phyloP scores from a whole-genome alignment of 805 yeast species.

The Cyberlindnera meyerae region DNA sequence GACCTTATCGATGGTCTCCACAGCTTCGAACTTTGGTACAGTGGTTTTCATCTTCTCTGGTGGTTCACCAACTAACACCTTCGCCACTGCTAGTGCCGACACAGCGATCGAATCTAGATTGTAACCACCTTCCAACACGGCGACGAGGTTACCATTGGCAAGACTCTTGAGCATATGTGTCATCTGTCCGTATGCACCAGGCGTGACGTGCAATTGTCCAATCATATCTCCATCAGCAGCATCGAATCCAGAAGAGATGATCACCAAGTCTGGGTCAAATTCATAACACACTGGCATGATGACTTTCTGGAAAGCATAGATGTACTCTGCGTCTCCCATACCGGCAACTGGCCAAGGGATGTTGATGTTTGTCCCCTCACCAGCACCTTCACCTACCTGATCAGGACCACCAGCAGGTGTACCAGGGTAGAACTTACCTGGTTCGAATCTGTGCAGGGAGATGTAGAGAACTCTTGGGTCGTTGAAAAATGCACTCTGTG shows the following conservation, averaged over 20 bases:
- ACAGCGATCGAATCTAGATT: slow-evolving; percentile 85
- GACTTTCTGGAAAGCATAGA: slow-evolving; percentile 82
- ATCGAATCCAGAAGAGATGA: slow-evolving; percentile 93
- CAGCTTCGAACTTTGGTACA: slow-evolving; percentile 70
- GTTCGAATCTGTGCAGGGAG: slow-evolving; percentile 88
- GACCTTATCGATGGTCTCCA: slow-evolving; percentile 79
- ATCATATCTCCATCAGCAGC: slow-evolving; percentile 98
- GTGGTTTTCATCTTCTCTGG: slow-evolving; percentile 69
- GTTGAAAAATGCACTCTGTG: slow-evolving; percentile 84
- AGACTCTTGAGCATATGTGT: slow-evolving; percentile 83
- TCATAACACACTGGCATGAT: slow-evolving; percentile 86
- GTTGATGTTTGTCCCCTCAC: slow-evolving; percentile 83
- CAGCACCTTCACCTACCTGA: slow-evolving; percentile 79
- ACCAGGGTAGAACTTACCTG: slow-evolving; percentile 92
- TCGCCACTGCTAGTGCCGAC: slow-evolving; percentile 88
- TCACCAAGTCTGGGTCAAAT: slow-evolving; percentile 87
- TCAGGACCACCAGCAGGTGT: slow-evolving; percentile 78
- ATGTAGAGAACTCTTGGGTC: slow-evolving; percentile 90
- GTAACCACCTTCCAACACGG: slow-evolving; percentile 94
- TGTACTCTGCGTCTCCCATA: slow-evolving; percentile 92
- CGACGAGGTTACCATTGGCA: slow-evolving; percentile 85
- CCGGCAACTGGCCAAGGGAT: slow-evolving; percentile 93
- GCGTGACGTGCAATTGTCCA: slow-evolving; percentile 94
- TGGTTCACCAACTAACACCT: slow-evolving; percentile 89
- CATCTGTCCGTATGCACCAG: slow-evolving; percentile 96